Conservation (phyloP, 192 early-diverging fungal genomes). For the Podila horticola region DNA sequence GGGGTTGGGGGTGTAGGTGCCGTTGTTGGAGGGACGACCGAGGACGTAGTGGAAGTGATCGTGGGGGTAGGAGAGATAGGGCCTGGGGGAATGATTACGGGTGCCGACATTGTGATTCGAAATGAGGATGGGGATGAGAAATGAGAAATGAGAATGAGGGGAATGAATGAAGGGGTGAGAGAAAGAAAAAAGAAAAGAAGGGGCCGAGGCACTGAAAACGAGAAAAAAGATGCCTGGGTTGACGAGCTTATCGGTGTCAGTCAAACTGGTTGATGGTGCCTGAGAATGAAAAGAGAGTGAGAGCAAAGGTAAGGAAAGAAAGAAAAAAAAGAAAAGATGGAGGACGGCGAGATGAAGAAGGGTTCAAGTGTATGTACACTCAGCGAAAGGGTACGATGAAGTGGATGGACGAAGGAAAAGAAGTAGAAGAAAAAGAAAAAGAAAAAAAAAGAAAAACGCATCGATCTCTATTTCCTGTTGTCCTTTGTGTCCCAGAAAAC, state of each 20-base stretch:
- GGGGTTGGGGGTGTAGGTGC: not conserved
- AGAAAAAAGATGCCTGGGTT: too few species aligned
- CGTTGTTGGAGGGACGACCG: not conserved
- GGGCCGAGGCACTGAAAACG: not conserved
- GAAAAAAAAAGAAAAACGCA: too few species aligned
- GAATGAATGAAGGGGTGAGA: not conserved
- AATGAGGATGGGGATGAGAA: not conserved
- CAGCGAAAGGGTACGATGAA: not conserved
- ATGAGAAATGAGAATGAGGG: not conserved
- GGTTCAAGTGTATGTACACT: not conserved
- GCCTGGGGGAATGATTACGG: not conserved
- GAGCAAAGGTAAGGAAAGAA: not conserved
- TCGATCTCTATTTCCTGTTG: too few species aligned
- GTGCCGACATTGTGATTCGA: not conserved
- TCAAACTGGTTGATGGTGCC: too few species aligned
- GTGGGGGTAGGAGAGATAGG: not conserved
- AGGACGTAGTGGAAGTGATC: not conserved
- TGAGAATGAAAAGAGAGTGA: not conserved
- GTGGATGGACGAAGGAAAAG: not conserved
- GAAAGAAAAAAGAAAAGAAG: slow-evolving; percentile 1
- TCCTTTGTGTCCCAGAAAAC: too few species aligned
- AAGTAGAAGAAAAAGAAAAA: too few species aligned
- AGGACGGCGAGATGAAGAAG: not conserved
- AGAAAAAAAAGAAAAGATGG: not conserved
- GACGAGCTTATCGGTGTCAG: too few species aligned